phyloP scores from a whole-genome alignment of 352 stramenopile genomes.

The Phytophthora ramorum region DNA sequence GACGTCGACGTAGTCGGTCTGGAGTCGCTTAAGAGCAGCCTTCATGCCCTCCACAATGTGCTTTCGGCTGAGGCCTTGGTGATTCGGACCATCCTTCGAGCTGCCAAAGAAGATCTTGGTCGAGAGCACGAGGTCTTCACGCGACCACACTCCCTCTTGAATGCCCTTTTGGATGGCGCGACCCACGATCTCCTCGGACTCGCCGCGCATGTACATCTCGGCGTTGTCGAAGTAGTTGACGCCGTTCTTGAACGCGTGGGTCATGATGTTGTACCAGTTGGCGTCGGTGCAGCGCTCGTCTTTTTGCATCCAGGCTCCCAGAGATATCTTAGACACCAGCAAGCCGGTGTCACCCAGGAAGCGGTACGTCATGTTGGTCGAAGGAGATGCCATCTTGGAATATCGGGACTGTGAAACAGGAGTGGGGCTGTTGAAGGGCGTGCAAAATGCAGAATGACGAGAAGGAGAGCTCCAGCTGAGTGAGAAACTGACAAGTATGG shows the following conservation, averaged over 20 bases:
- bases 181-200: not conserved
- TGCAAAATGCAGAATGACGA: too few relatives aligned
- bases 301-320: not conserved
- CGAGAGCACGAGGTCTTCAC: not conserved
- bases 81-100: not conserved
- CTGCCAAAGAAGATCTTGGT: not conserved
- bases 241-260: not conserved
- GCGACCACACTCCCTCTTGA: not conserved
- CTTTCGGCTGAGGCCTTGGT: not conserved
- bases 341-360: not conserved
- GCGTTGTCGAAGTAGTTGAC: not conserved
- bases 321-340: not conserved
- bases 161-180: not conserved
- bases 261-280: not conserved
- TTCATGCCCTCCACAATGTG: not conserved
- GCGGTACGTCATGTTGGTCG: not conserved
- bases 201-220: not conserved
- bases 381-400: too few relatives aligned
- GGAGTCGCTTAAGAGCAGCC: not conserved
- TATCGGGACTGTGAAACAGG: too few relatives aligned
- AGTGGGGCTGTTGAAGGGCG: too few relatives aligned
- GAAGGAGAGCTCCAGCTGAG: too few relatives aligned
- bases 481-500: not conserved
- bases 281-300: not conserved
- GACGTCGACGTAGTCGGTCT: not conserved